Base-by-base conservation (phyloP, 768 basidiomycete species). In the Tulasnella calospora region DNA sequence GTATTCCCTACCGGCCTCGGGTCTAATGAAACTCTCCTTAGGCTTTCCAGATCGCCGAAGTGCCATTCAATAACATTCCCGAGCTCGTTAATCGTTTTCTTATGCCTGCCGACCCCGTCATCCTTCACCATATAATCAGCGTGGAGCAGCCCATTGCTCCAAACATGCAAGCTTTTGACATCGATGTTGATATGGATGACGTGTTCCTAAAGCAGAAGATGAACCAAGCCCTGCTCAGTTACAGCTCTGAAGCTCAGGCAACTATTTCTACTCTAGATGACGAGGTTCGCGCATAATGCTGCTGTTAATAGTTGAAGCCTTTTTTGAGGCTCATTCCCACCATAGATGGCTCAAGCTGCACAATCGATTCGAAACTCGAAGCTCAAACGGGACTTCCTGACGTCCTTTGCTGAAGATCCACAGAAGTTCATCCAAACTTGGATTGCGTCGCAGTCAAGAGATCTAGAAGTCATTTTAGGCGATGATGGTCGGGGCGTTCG, bases 381-480 rank as follows among this genome's bases (percentile, higher is more conserved):
- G 82, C 87, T 94, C 80, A 97, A 96, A 84, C 88, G 91, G 33
- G 92, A 93, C 10, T 98, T 98, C 85, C 85, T 98, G 61, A 88
- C 90, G 80, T 89, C 90, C 1, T 98, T 98, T 82, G 90, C 94
- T 17, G 86, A 89, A 0, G 90, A 95, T 72, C 94, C 96, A 10
- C 87, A 90, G 8, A 87, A 88, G 80, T 93, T 98, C 83, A 92
- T 96, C 77, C 92, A 96, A 82, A 92, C 90, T 3, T 98, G 95
- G 95, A 84, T 98, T 23, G 92, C 93, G 81, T 95, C 94, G 2
- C 96, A 98, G 83, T 94, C 95, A 71, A 89, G 94, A 19, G 96
- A 98, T 84, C 84, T 98, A 67, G 94, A 96, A 85, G 92, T 89
- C 78, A 88, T 96, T 78, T 87, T 98, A n/a, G 95, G 94, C 40